Base-by-base conservation (phyloP, 371 early-diverging fungal genomes). In the Mycotypha africana region DNA sequence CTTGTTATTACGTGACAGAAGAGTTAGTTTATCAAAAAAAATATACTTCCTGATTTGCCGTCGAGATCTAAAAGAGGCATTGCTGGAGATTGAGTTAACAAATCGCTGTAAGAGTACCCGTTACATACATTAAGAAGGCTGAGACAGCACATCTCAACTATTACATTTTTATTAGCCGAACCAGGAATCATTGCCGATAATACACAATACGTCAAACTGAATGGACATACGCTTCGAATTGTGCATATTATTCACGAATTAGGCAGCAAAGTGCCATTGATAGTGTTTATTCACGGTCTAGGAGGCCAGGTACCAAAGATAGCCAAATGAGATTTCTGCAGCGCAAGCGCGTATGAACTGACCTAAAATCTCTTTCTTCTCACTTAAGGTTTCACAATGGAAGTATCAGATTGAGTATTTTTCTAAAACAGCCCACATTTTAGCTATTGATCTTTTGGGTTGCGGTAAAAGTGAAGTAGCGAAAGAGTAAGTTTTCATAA, bases 251-350 rank as follows among this genome's bases (percentile, higher is more conserved):
- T 80, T 44, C 84, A 85, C 58, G 79, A 72, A 40, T 59, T 84
- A 9, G 85, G 84, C 2, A 77, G 76, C 28, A 74, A 72, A 56
- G 79, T 83, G 16, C 87, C 87, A 10, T 47, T 82, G 11, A 51
- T 86, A 22, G 76, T 85, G 6, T 84, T 86, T 57, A 79, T 86
- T 36, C 86, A 86, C 51, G 86, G 86, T 10, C 54, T 86, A 23
- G 86, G 86, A 19, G 85, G 81, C 31, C 86, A 85, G 69, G 84
- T 82, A 67, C 65, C 23, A 36, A 15, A 15, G 21, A 5, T n/a
- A n/a, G n/a, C n/a, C n/a, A n/a, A n/a, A n/a, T n/a, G n/a, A n/a
- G n/a, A n/a, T n/a, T n/a, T n/a, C n/a, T n/a, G n/a, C n/a, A n/a
- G n/a, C n/a, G n/a, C n/a, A n/a, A n/a, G n/a, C n/a, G n/a, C n/a